Evolutionary conservation across 2,329 filamentous ascomycete species (phyloP).

Genomic region (Emergomyces pasteurianus): DNA sequence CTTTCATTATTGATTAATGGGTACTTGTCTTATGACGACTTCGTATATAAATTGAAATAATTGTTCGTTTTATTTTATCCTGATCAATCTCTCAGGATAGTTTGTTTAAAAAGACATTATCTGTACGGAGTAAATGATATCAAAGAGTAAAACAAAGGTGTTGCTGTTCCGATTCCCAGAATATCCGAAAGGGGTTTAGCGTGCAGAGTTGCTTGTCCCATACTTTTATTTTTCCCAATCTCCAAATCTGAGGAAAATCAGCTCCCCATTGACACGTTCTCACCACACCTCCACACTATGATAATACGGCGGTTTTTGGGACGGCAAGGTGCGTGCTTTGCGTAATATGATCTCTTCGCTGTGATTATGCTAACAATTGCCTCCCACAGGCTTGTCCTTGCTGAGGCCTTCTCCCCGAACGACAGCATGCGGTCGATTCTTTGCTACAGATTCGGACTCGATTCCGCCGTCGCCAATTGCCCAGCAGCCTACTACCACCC

Average conservation of each 20-base stretch:
- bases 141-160: background rate
- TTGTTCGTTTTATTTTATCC: background rate
- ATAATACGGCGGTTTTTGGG: constrained; percentile 29
- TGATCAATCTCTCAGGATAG: background rate
- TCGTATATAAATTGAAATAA: background rate
- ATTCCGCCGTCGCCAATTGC: background rate
- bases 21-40: background rate
- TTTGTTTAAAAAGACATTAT: background rate
- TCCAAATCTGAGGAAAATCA: background rate
- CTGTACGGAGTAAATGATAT: background rate
- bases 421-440: constrained; percentile 5
- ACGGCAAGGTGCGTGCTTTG: constrained; percentile 27
- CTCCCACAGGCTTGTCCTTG: background rate
- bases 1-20: background rate
- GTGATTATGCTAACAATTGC: background rate
- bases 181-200: background rate
- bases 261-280: constrained; percentile 6
- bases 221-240: background rate
- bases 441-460: constrained; percentile 19
- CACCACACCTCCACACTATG: constrained; percentile 19
- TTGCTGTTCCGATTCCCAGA: background rate
- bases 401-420: background rate
- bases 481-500: background rate
- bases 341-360: background rate
- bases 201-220: background rate